These are phyloP conservation scores for Gypsophila paniculata DNA, from an alignment of 179 eudicot species.

Conservation along the genomic window DNA sequence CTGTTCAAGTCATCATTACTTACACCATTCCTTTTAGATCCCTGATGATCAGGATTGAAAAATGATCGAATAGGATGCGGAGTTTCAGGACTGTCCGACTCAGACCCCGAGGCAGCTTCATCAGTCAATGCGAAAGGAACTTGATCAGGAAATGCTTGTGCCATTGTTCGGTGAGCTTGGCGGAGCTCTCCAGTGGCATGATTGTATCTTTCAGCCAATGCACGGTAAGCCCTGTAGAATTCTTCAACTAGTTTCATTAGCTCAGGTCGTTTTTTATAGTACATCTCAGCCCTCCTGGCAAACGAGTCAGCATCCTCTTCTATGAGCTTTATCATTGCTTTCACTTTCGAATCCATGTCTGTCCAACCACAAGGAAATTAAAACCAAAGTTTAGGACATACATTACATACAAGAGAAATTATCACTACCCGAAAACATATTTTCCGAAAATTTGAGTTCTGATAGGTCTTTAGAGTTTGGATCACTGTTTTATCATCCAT, in stretches of 20 bases:
- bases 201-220: conserved; percentile 49
- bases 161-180: conserved; percentile 75
- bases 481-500: neutral
- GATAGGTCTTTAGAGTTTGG: neutral
- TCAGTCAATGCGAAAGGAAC: conserved; percentile 46
- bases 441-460: neutral
- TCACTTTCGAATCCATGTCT: conserved; percentile 49
- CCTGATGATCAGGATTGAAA: conserved; percentile 37
- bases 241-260: conserved; percentile 51
- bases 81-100: conserved; percentile 43
- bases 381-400: neutral
- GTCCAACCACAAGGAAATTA: conserved; percentile 9
- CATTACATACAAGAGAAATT: neutral
- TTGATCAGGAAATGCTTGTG: conserved; percentile 75
- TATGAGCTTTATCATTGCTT: conserved; percentile 52
- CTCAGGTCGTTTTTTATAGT: conserved; percentile 48
- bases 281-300: conserved; percentile 55
- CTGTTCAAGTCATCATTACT: conserved; percentile 27
- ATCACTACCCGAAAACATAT: neutral
- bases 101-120: conserved; percentile 53
- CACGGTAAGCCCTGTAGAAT: conserved; percentile 51
- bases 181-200: conserved; percentile 78
- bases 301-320: conserved; percentile 56
- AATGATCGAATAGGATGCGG: conserved; percentile 38
- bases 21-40: conserved; percentile 21